Evolutionary conservation across 2,329 filamentous ascomycete species (phyloP), one percentile per base, ranked within the genome.

Genomic region (Septoria linicola): DNA sequence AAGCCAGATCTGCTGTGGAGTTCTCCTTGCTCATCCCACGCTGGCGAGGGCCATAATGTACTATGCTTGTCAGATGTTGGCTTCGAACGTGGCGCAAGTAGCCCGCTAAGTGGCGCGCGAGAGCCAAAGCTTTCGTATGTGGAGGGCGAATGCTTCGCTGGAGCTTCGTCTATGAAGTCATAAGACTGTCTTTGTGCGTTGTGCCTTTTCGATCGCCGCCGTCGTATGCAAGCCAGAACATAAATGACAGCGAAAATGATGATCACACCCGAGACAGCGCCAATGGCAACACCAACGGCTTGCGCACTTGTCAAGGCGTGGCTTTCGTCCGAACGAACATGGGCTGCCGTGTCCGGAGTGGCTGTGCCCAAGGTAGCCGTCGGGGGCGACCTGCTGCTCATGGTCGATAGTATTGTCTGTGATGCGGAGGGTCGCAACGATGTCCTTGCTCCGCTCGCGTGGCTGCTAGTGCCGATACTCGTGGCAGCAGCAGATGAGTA

Each of bases 201-300:
- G 3, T 49, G 44, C 14, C 48, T 49, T 16, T 46, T 37, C 14
- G 31, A 35, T 19, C 54, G 59, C 8, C 62, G 57, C 13, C 59
- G 52, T 19, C 62, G 58, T 17, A 58, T 46, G 32, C 57, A 64
- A 17, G 54, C 35, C 8, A 59, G 40, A 1, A 61, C 25, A 11
- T 59, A 64, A 7, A 64, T 52, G 2, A 63, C 30, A 2, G 50
- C 58, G 10, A 66, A 53, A 2, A 57, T 49, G 7, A 64, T 25
- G 11, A 58, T 57, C 11, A 68, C 45, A 10, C 49, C 62, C 11
- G 61, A 63, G 23, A 70, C 57, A 13, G 63, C 62, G 20, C 54
- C 68, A 7, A 70, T 53, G 5, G 65, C 63, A 19, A 69, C 51
- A 3, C 66, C 68, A 11, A 66, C 62, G 8, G 67, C 63, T 60